Conservation (phyloP, 345 rosid species). For the Pseudoturritis turrita region DNA sequence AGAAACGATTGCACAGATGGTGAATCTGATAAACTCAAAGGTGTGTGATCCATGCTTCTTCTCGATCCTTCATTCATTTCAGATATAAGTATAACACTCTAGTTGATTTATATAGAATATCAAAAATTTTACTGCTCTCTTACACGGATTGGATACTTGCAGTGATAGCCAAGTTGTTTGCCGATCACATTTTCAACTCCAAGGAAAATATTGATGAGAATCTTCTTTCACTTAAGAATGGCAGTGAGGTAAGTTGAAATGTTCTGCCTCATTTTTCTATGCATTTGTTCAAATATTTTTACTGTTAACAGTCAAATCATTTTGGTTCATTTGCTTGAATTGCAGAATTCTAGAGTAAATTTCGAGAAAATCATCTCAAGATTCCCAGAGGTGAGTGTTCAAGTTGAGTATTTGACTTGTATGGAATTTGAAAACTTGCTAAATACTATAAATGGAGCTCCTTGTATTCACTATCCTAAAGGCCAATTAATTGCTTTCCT, state of each 20-base stretch:
- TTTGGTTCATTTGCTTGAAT: constrained; percentile 1
- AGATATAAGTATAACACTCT: background rate
- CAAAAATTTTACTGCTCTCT: no score
- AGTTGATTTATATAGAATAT: no score
- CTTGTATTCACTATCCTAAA: background rate
- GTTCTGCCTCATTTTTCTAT: background rate
- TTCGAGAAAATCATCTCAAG: constrained; percentile 47
- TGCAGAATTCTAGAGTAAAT: constrained; percentile 48
- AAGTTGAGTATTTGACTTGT: constrained; percentile 1
- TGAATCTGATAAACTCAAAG: constrained; percentile 44
- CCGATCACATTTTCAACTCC: constrained; percentile 45
- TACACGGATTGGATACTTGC: constrained; percentile 20
- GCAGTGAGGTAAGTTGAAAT: constrained; percentile 43
- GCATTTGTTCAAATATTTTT: background rate
- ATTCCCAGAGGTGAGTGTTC: constrained; percentile 52
- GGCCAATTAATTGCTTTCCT: background rate
- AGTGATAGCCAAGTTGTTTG: constrained; percentile 56
- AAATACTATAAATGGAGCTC: background rate
- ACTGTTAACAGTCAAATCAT: background rate
- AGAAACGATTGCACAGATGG: constrained; percentile 30
- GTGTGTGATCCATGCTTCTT: constrained; percentile 34
- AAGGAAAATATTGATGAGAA: constrained; percentile 69
- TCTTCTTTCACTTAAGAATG: constrained; percentile 36
- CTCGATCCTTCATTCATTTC: background rate
- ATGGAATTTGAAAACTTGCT: constrained; percentile 1